A percentile compares a stretch with the other conserved stretches of the same genome.
phyloP scores from a whole-genome alignment of 805 yeast genomes.

The Schwanniomyces vanrijiae region DNA sequence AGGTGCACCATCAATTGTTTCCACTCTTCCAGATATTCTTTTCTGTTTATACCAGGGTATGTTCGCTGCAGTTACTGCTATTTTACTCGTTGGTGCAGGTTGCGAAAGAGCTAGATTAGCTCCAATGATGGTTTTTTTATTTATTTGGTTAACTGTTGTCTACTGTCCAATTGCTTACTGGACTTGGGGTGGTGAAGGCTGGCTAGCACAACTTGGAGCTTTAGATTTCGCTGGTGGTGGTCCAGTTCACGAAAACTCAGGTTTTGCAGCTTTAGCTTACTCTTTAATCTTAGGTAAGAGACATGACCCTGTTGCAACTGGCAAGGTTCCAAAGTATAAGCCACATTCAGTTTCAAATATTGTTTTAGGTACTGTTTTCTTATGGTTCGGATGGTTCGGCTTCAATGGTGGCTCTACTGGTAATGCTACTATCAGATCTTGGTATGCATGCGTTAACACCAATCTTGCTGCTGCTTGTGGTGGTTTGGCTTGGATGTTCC shows the following conservation, averaged over 20 bases:
- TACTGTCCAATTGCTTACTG: constrained; percentile 96
- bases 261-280: constrained; percentile 92
- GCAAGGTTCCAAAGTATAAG: constrained; percentile 80
- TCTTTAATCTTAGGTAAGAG: constrained; percentile 92
- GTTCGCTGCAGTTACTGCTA: constrained; percentile 94
- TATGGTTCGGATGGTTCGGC: constrained; percentile 99
- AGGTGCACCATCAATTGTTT: constrained; percentile 71
- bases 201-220: constrained; percentile 82
- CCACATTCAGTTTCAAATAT: constrained; percentile 92
- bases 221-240: constrained; percentile 99
- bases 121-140: constrained; percentile 94
- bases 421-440: constrained; percentile 87
- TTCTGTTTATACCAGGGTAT: constrained; percentile 93
- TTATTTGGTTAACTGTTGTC: constrained; percentile 92
- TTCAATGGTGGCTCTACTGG: constrained; percentile 99
- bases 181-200: constrained; percentile 96
- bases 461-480: constrained; percentile 92
- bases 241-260: constrained; percentile 94
- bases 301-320: constrained; percentile 70
- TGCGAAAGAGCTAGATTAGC: constrained; percentile 95
- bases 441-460: constrained; percentile 92
- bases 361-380: constrained; percentile 88
- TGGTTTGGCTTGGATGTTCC: constrained; percentile 91
- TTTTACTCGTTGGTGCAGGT: constrained; percentile 96
- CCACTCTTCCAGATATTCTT: constrained; percentile 83